Evolutionary conservation across 768 basidiomycete genomes (phyloP).

Genomic region (Tephrocybe rancida): DNA sequence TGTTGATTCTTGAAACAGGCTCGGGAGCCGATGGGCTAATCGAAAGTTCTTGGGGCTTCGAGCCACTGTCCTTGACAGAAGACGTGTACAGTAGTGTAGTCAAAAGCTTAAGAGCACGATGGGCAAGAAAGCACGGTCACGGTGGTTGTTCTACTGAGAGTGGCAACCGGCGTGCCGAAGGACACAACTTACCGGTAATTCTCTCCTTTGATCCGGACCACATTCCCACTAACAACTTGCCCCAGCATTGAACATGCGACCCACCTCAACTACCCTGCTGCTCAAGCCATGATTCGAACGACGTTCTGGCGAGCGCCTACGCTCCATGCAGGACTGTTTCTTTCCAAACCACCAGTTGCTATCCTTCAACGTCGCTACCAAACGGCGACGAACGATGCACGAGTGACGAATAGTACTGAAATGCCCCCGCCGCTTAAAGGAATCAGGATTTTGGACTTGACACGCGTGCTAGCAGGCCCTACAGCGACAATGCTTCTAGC

Average conservation of each 20-base stretch:
- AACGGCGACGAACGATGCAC: constrained; percentile 1
- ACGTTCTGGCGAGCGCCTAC: not conserved
- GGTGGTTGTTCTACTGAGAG: too few relatives aligned
- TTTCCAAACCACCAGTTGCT: not conserved
- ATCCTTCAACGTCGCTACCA: constrained; percentile 1
- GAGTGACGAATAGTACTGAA: constrained; percentile 32
- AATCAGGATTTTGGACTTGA: constrained; percentile 84
- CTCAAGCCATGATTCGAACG: not conserved
- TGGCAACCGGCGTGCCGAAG: not conserved
- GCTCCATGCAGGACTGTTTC: not conserved
- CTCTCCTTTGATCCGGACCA: constrained; percentile 2
- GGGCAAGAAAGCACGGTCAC: too few relatives aligned
- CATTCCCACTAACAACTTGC: not conserved
- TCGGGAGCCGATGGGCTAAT: too few relatives aligned
- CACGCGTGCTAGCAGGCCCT: constrained; percentile 90
- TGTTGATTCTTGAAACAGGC: too few relatives aligned
- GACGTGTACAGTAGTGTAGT: too few relatives aligned
- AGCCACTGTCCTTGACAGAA: too few relatives aligned
- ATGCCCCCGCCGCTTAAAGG: constrained; percentile 82
- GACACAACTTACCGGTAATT: not conserved
- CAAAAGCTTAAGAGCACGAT: too few relatives aligned
- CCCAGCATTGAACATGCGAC: not conserved
- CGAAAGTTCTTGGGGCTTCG: too few relatives aligned
- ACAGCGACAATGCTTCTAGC: constrained; percentile 93
- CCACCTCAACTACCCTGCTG: not conserved